phyloP scores from a whole-genome alignment of 1,284 basidiomycete genomes.

The Trichosporon ovoides region DNA sequence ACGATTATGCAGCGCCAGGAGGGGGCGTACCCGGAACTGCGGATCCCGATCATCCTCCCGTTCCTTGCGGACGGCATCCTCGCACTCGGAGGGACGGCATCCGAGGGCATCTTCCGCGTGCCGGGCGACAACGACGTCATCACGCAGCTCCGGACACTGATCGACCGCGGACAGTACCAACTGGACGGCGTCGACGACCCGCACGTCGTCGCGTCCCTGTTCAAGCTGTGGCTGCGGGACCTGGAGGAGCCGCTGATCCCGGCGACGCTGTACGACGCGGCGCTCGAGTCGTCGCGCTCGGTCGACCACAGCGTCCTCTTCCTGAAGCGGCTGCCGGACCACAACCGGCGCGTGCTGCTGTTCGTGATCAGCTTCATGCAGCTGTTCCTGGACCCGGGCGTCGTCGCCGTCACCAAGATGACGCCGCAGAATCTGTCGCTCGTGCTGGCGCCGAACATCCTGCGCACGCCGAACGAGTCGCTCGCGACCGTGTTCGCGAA shows the following conservation, averaged over 20 bases:
- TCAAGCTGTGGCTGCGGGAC: conserved; percentile 89
- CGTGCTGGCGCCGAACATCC: conserved; percentile 81
- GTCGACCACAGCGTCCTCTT: conserved; percentile 66
- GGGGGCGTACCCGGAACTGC: conserved; percentile 72
- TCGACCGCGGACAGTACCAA: conserved; percentile 84
- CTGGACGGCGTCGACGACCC: conserved; percentile 72
- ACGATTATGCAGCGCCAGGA: conserved; percentile 75
- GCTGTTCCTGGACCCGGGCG: conserved; percentile 71
- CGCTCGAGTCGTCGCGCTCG: conserved; percentile 56
- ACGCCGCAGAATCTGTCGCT: conserved; percentile 55
- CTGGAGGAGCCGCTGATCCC: conserved; percentile 81
- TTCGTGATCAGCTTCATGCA: conserved; percentile 86
- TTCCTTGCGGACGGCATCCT: conserved; percentile 87
- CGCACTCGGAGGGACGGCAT: conserved; percentile 71
- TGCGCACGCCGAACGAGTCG: conserved; percentile 73
- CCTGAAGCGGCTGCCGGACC: conserved; percentile 68
- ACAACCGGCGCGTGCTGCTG: conserved; percentile 74
- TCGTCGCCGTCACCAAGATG: conserved; percentile 74
- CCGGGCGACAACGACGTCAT: conserved; percentile 81
- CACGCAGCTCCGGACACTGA: conserved; percentile 74
- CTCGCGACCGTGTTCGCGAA: conserved; percentile 83
- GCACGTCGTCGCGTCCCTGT: conserved; percentile 74
- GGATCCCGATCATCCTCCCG: conserved; percentile 82
- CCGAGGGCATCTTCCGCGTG: conserved; percentile 85
- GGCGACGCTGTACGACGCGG: conserved; percentile 63